Percentiles rank a stretch among this genome's conserved stretches.
Conservation (phyloP, 768 basidiomycete genomes). For the Trametopsis cervina region DNA sequence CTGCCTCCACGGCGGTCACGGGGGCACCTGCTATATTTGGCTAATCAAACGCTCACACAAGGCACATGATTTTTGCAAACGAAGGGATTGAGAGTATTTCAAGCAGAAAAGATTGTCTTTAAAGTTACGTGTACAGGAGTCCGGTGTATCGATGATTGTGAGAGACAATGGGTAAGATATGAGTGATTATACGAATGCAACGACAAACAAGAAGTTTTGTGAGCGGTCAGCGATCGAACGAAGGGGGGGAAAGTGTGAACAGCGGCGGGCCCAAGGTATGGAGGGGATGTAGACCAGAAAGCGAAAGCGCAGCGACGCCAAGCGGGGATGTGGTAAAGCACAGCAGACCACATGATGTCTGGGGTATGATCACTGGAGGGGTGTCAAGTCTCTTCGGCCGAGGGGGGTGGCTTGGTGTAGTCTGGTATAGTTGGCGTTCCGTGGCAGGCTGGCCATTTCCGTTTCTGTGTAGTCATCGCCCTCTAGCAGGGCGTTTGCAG, state of each 20-base stretch:
- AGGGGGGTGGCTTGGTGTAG: not conserved
- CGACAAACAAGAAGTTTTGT: not conserved
- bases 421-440: not conserved
- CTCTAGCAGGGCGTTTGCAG: conserved; percentile 80
- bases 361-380: no score
- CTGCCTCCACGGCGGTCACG: not conserved
- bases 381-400: not conserved
- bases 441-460: conserved; percentile 15
- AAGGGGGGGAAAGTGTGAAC: no score
- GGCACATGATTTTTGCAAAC: no score
- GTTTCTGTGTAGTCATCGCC: conserved; percentile 62
- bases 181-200: not conserved
- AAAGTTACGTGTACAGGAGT: no score
- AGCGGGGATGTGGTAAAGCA: no score
- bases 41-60: no score
- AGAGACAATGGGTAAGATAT: not conserved
- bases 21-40: not conserved
- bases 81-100: no score
- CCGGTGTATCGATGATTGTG: not conserved
- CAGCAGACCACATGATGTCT: not conserved
- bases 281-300: no score
- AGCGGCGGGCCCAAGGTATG: no score
- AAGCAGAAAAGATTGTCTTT: no score
- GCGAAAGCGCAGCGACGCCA: no score
- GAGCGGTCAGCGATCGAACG: not conserved